Conservation (phyloP, 495 filamentous ascomycete genomes). For the Apodospora peruviana region DNA sequence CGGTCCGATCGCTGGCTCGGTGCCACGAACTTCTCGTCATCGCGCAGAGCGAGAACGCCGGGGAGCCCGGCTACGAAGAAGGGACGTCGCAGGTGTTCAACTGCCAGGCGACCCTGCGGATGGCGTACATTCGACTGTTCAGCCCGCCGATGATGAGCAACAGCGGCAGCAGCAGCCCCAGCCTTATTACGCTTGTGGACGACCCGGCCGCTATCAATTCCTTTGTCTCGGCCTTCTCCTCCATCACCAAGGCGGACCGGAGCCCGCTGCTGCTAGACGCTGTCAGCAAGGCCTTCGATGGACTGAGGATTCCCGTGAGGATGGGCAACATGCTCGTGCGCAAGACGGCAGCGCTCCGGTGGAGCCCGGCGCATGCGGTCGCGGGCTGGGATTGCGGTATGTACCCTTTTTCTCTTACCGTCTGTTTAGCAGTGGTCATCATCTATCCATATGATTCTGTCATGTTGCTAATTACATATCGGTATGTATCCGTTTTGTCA, state of each 20-base stretch:
- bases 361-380: background rate
- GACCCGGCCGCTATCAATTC: background rate
- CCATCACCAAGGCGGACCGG: background rate
- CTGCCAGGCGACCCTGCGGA: background rate
- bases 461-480: too few species aligned
- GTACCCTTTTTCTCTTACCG: background rate
- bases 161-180: background rate
- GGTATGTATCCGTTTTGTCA: too few species aligned
- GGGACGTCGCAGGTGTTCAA: conserved; percentile 1
- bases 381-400: conserved; percentile 2
- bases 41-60: background rate
- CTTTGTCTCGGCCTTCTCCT: background rate
- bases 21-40: background rate
- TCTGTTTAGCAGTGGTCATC: background rate
- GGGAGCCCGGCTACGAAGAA: background rate
- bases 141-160: background rate
- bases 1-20: background rate
- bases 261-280: background rate
- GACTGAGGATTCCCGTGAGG: background rate
- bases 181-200: background rate
- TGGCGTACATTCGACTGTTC: background rate
- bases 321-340: conserved; percentile 1
- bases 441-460: too few species aligned
- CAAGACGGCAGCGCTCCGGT: background rate
- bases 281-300: background rate